These are phyloP conservation scores for Drechslerella coelobrocha DNA, from an alignment of 2,329 filamentous ascomycete species.

Conservation along the genomic window DNA sequence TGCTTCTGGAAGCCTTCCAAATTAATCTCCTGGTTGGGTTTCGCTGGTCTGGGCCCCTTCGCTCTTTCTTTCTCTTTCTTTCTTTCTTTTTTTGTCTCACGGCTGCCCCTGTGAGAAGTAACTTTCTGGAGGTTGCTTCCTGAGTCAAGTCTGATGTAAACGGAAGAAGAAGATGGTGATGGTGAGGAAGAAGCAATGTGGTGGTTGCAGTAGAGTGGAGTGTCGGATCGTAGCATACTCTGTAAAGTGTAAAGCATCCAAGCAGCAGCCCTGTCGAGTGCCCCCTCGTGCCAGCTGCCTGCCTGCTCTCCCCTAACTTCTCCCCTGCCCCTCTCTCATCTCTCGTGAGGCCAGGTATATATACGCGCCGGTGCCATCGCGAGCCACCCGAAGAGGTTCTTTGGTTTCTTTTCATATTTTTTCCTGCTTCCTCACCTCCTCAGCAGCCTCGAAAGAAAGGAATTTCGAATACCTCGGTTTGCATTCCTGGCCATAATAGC, in stretches of 20 bases:
- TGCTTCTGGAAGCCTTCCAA: slow-evolving; percentile 51
- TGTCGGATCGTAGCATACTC: no score
- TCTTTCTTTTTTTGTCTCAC: not conserved
- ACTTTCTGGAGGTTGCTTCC: not conserved
- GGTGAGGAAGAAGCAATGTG: slow-evolving; percentile 46
- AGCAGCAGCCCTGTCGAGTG: not conserved
- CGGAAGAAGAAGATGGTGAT: no score
- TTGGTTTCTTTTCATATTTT: slow-evolving; percentile 23
- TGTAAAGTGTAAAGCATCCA: no score
- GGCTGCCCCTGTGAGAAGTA: not conserved
- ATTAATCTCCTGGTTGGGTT: slow-evolving; percentile 44
- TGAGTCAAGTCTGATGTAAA: slow-evolving; percentile 1
- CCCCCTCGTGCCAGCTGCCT: no score
- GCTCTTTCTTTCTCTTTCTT: slow-evolving; percentile 9
- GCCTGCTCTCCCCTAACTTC: not conserved
- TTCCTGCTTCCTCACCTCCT: slow-evolving; percentile 6
- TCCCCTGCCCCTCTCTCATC: slow-evolving; percentile 17
- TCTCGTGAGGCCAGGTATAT: slow-evolving; percentile 11
- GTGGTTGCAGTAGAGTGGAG: no score
- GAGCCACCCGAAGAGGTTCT: slow-evolving; percentile 23
- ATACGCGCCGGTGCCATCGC: slow-evolving; percentile 31
- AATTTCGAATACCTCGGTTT: slow-evolving; percentile 8
- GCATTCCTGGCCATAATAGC: not conserved
- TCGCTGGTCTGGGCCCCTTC: slow-evolving; percentile 17
- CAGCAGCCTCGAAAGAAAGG: slow-evolving; percentile 5